phyloP scores from a whole-genome alignment of 345 rosid genomes.

The Clarkia xantiana region DNA sequence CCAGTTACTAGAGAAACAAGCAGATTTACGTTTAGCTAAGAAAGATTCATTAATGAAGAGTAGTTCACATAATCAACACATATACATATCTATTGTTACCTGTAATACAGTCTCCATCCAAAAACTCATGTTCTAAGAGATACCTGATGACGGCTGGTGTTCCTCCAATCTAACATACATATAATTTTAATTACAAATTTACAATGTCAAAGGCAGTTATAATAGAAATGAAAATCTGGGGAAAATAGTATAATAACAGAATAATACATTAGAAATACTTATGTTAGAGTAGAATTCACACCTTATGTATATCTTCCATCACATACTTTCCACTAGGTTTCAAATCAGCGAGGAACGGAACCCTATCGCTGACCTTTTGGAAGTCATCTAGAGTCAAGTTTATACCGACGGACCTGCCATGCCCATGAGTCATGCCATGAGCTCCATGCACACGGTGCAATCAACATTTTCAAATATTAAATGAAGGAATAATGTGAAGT shows the following conservation, averaged over 20 bases:
- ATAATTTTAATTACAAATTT: too few relatives aligned
- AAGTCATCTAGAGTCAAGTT: constrained; percentile 83
- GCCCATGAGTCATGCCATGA: constrained; percentile 17
- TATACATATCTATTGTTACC: constrained; percentile 23
- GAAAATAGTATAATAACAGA: not conserved
- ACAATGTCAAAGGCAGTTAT: too few relatives aligned
- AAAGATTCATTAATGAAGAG: too few relatives aligned
- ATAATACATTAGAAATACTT: not conserved
- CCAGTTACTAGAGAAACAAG: constrained; percentile 58
- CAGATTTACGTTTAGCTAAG: constrained; percentile 3
- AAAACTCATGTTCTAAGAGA: constrained; percentile 52
- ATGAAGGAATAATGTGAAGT: not conserved
- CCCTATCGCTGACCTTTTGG: constrained; percentile 82
- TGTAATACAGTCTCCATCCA: constrained; percentile 63
- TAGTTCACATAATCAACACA: too few relatives aligned
- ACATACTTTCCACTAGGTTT: constrained; percentile 98
- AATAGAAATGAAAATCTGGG: not conserved
- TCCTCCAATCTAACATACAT: constrained; percentile 44
- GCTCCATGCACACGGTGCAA: constrained; percentile 8
- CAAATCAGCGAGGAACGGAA: constrained; percentile 92
- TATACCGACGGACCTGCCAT: constrained; percentile 87
- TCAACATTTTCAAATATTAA: not conserved
- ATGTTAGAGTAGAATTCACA: constrained; percentile 11
- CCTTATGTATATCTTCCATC: constrained; percentile 97
- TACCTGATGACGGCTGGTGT: constrained; percentile 58